Conservation (phyloP, 306 rosid genomes). For the Cicer judaicum region DNA sequence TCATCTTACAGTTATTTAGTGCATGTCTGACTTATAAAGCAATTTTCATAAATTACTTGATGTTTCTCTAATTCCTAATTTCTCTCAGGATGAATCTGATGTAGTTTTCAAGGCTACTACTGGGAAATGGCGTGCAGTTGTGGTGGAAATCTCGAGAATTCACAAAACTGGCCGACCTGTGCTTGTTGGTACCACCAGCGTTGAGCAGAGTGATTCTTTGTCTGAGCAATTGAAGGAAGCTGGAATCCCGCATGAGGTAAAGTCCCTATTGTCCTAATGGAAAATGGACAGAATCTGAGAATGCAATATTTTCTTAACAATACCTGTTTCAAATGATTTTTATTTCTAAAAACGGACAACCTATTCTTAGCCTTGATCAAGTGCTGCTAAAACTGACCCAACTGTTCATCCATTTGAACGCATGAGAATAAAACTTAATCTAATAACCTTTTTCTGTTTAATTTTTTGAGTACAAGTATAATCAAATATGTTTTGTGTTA, state of each 20-base stretch:
- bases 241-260: slow-evolving; percentile 89
- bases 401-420: slow-evolving; percentile 30
- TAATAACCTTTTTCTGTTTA: neutral
- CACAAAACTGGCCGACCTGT: slow-evolving; percentile 93
- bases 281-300: slow-evolving; percentile 16
- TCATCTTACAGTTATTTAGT: slow-evolving; percentile 30
- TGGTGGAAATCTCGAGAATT: slow-evolving; percentile 97
- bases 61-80: slow-evolving; percentile 44
- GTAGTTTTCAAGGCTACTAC: slow-evolving; percentile 90
- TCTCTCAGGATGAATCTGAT: slow-evolving; percentile 89
- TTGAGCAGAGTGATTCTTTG: slow-evolving; percentile 94
- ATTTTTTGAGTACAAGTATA: slow-evolving; percentile 16
- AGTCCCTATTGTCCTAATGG: slow-evolving; percentile 37
- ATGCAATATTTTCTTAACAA: slow-evolving; percentile 32
- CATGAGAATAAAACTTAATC: slow-evolving; percentile 30
- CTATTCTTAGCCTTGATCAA: slow-evolving; percentile 28
- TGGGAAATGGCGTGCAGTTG: slow-evolving; percentile 98
- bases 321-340: slow-evolving; percentile 17
- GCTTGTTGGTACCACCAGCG: slow-evolving; percentile 99
- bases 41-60: slow-evolving; percentile 21
- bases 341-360: slow-evolving; percentile 15
- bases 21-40: neutral
- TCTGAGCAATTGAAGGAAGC: slow-evolving; percentile 84
- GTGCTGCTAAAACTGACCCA: slow-evolving; percentile 23
- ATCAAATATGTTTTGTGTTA: slow-evolving; percentile 43